Evolutionary conservation across 2,329 filamentous ascomycete species (phyloP).

Genomic region (Ascochyta fabae): DNA sequence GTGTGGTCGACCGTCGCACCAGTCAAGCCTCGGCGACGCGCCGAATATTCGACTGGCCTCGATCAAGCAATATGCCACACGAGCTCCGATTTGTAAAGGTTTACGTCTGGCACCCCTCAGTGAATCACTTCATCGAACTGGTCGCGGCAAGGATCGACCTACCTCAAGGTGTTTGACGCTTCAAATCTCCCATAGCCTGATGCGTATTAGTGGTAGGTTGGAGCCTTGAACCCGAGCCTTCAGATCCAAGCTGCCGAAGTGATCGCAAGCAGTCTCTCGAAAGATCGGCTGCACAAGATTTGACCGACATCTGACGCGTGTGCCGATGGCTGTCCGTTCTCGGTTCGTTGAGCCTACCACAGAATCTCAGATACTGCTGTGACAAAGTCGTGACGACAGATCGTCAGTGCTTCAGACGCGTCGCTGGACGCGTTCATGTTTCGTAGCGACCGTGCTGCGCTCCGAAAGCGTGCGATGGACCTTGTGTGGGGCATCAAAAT

Average conservation of each 20-base stretch:
- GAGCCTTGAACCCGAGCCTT: background rate
- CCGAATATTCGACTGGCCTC: conserved; percentile 3
- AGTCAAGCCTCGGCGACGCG: conserved; percentile 3
- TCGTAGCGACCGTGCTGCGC: background rate
- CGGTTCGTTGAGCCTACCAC: background rate
- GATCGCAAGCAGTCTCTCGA: background rate
- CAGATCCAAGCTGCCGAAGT: background rate
- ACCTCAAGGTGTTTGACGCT: background rate
- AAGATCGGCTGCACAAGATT: background rate
- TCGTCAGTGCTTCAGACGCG: conserved; percentile 6
- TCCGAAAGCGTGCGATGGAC: background rate
- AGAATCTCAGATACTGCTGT: background rate
- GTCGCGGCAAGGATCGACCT: background rate
- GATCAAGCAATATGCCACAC: background rate
- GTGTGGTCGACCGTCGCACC: conserved; percentile 2
- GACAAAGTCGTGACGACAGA: background rate
- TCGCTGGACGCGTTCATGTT: conserved; percentile 7
- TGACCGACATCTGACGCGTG: background rate
- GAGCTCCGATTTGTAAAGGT: background rate
- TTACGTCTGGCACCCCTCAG: too few relatives aligned
- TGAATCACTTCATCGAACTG: background rate
- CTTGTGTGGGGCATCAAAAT: conserved; percentile 2
- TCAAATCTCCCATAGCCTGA: background rate
- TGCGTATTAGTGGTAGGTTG: background rate
- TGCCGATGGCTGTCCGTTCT: background rate